These are phyloP conservation scores for Coniochaeta sp. DNA, from an alignment of 2,329 filamentous ascomycete genomes.

Conservation along the genomic window DNA sequence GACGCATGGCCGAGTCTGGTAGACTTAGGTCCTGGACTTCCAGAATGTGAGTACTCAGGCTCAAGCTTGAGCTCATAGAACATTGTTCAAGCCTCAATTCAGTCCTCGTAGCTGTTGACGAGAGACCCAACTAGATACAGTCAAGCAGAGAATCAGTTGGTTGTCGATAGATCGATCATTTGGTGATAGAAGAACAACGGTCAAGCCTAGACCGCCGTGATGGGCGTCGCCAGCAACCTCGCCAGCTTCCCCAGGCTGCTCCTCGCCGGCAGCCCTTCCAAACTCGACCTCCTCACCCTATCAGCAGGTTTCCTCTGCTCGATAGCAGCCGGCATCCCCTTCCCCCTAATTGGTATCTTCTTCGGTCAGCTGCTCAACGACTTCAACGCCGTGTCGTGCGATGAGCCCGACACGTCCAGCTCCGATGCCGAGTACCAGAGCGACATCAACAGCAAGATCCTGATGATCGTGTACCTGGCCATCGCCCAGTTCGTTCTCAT, in stretches of 20 bases:
- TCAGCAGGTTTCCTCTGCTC: slow-evolving; percentile 31
- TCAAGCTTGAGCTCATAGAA: not conserved
- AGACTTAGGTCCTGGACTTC: not conserved
- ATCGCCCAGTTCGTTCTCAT: slow-evolving; percentile 57
- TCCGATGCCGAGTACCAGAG: slow-evolving; percentile 8
- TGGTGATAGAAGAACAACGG: not conserved
- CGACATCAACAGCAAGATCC: slow-evolving; percentile 29
- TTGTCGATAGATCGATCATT: not conserved
- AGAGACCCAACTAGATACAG: not conserved
- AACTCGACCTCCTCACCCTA: slow-evolving; percentile 23
- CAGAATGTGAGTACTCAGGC: not conserved
- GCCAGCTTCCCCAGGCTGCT: slow-evolving; percentile 20
- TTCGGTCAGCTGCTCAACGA: slow-evolving; percentile 46
- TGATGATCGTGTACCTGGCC: slow-evolving; percentile 56
- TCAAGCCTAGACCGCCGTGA: not conserved
- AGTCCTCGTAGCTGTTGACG: not conserved
- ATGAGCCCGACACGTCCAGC: slow-evolving; percentile 9
- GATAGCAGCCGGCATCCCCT: slow-evolving; percentile 43
- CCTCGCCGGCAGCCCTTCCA: slow-evolving; percentile 17
- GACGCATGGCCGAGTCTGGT: not conserved
- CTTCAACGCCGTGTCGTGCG: slow-evolving; percentile 39
- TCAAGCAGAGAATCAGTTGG: not conserved
- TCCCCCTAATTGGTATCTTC: slow-evolving; percentile 48
- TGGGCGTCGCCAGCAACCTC: slow-evolving; percentile 6
- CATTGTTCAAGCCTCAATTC: not conserved